Conservation (phyloP, 129 eudicot genomes). For the Mikania micrantha region DNA sequence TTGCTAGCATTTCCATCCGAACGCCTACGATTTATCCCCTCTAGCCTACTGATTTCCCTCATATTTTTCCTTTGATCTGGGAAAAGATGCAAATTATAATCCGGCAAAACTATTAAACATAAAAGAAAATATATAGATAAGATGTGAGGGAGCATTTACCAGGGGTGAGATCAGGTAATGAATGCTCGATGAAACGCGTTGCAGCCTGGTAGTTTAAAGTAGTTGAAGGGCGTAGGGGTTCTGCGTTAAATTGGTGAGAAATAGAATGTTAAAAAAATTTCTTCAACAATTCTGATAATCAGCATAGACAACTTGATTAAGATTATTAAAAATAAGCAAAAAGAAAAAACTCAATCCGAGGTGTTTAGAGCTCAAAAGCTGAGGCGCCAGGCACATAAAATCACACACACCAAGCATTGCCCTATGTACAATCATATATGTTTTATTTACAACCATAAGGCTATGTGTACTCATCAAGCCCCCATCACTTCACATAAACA, state of each 20-base stretch:
- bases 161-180: constrained; percentile 75
- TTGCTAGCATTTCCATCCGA: constrained; percentile 55
- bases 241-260: constrained; percentile 32
- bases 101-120: background rate
- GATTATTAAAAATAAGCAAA: too few relatives aligned
- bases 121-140: background rate
- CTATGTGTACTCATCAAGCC: too few relatives aligned
- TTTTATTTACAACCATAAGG: too few relatives aligned
- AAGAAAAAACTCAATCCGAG: too few relatives aligned
- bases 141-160: constrained; percentile 52
- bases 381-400: too few relatives aligned
- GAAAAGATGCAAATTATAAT: constrained; percentile 7
- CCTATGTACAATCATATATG: too few relatives aligned
- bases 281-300: background rate
- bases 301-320: too few relatives aligned
- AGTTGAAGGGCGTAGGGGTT: constrained; percentile 71
- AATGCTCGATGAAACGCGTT: constrained; percentile 88
- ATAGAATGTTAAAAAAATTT: background rate
- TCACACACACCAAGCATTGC: too few relatives aligned
- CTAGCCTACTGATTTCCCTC: constrained; percentile 69
- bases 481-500: too few relatives aligned
- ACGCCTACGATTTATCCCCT: constrained; percentile 32
- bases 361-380: too few relatives aligned
- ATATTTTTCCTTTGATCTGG: constrained; percentile 82
- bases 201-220: constrained; percentile 77